Conservation (phyloP, 768 basidiomycete genomes). For the Macrolepiota dolichaula region DNA sequence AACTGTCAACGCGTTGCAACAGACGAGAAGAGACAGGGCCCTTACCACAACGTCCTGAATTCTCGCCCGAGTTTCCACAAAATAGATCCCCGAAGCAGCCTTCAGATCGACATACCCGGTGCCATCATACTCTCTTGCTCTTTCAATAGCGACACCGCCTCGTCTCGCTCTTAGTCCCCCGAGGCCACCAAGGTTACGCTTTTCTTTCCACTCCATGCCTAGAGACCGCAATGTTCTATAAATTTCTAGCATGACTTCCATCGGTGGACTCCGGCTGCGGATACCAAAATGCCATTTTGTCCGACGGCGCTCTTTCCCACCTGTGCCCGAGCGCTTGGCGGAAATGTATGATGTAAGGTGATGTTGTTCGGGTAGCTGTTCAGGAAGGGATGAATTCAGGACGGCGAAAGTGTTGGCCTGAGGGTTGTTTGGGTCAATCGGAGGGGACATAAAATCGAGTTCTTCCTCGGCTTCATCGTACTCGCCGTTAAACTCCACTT, state of each 20-base stretch:
- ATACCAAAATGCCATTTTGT: slow-evolving; percentile 99
- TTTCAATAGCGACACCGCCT: slow-evolving; percentile 47
- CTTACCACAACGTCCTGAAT: slow-evolving; percentile 90
- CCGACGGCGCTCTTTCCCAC: slow-evolving; percentile 61
- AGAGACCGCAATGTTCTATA: slow-evolving; percentile 87
- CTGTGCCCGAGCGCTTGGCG: slow-evolving; percentile 43
- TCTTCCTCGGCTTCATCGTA: slow-evolving; percentile 48
- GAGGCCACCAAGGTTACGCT: slow-evolving; percentile 71
- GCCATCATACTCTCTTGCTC: slow-evolving; percentile 62
- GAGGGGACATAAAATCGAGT: slow-evolving; percentile 26
- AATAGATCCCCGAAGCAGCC: slow-evolving; percentile 77
- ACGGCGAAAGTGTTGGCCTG: slow-evolving; percentile 49
- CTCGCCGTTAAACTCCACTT: slow-evolving; percentile 64
- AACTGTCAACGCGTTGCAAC: neutral
- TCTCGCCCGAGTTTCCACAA: slow-evolving; percentile 89
- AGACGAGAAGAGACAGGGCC: slow-evolving; percentile 11
- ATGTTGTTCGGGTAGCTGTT: slow-evolving; percentile 57
- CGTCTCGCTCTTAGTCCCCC: slow-evolving; percentile 46
- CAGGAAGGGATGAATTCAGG: slow-evolving; percentile 83
- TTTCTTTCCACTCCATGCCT: slow-evolving; percentile 98
- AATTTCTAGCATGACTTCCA: slow-evolving; percentile 99
- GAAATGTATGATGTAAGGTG: slow-evolving; percentile 68
- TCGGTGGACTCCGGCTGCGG: slow-evolving; percentile 87
- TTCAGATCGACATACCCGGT: slow-evolving; percentile 58
- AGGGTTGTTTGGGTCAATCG: slow-evolving; percentile 12